These are phyloP conservation scores for Discostella stelligera DNA, from an alignment of 352 stramenopile genomes.

Conservation along the genomic window DNA sequence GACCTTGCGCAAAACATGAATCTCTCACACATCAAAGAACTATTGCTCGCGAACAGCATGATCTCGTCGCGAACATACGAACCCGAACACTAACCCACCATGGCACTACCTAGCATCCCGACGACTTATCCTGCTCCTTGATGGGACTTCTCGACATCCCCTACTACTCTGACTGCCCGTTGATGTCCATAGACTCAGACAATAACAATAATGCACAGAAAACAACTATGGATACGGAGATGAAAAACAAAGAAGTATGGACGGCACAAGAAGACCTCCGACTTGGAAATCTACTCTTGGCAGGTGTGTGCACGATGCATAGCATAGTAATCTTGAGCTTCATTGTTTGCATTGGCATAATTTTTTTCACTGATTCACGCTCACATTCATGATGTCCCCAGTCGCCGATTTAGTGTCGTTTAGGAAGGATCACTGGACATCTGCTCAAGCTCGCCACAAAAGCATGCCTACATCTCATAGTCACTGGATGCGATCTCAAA, in stretches of 20 bases:
- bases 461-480: slow-evolving; percentile 28
- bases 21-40: no score
- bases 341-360: no score
- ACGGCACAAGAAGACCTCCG: not conserved
- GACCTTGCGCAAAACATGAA: no score
- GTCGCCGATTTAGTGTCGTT: slow-evolving; percentile 42
- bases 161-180: not conserved
- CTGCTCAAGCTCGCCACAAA: slow-evolving; percentile 25
- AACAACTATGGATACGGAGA: not conserved
- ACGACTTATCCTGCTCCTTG: no score
- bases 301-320: not conserved
- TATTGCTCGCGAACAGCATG: no score
- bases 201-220: not conserved
- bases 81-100: not conserved
- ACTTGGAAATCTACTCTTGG: not conserved
- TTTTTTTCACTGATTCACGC: no score
- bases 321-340: no score
- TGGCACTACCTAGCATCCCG: no score
- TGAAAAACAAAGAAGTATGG: not conserved
- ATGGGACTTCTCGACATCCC: not conserved
- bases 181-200: not conserved
- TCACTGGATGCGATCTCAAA: slow-evolving; percentile 36
- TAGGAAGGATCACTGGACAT: slow-evolving; percentile 34
- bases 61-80: no score
- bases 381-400: not conserved